Percentiles rank a stretch among this genome's conserved stretches.
Evolutionary conservation across 179 eudicot species (phyloP).

Genomic region (Monotropa hypopitys): DNA sequence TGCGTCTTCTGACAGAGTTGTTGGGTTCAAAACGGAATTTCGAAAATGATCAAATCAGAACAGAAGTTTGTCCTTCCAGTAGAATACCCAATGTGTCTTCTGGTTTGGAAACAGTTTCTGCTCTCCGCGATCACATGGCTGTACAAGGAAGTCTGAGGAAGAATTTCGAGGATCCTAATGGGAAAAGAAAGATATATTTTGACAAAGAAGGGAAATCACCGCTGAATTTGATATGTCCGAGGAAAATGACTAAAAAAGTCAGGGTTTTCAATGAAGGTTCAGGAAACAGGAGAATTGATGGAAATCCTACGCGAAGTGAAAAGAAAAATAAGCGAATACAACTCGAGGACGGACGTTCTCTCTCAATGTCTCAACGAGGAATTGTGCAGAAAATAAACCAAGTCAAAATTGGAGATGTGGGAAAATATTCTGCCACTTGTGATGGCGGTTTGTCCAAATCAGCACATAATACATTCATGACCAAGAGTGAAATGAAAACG

Average conservation of each 20-base stretch:
- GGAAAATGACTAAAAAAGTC: constrained; percentile 14
- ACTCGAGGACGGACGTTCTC: background rate
- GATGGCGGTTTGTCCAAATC: constrained; percentile 1
- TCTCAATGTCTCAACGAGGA: constrained; percentile 9
- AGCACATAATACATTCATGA: background rate
- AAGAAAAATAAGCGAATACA: constrained; percentile 13
- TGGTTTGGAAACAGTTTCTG: constrained; percentile 10
- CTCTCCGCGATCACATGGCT: background rate
- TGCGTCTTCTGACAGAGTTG: constrained; percentile 28
- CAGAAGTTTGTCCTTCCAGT: background rate
- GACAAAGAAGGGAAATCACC: constrained; percentile 12
- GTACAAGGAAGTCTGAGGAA: constrained; percentile 3
- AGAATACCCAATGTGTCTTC: background rate
- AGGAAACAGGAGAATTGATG: constrained; percentile 1
- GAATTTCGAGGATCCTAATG: constrained; percentile 7
- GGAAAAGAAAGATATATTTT: constrained; percentile 23
- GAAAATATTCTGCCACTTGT: background rate
- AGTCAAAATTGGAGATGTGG: constrained; percentile 2
- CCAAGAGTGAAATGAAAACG: background rate
- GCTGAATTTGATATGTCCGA: background rate
- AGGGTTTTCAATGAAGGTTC: constrained; percentile 15
- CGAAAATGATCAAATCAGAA: constrained; percentile 7
- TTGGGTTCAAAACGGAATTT: constrained; percentile 16
- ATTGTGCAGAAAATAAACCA: constrained; percentile 2
- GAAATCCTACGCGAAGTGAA: constrained; percentile 4